Evolutionary conservation across 2,329 filamentous ascomycete species (phyloP), one percentile per base, ranked within the genome.

Genomic region (Nemania diffusa): DNA sequence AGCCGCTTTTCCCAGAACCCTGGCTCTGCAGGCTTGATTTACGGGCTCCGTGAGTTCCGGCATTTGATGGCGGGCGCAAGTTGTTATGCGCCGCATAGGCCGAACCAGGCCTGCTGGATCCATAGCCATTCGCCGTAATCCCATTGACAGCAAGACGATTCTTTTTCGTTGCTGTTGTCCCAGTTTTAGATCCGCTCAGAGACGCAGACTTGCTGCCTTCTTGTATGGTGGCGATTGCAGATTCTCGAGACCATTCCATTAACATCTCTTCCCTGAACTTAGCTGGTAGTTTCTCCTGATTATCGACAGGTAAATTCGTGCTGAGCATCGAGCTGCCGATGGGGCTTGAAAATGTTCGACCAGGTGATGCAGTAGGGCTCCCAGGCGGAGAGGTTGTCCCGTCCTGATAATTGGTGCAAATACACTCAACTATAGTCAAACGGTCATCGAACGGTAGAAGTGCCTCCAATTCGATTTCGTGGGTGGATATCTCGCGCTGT

Each of bases 391-490:
- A 92, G 34, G 81, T 76, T 1, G 88, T 76, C 15, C 84, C 85
- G 56, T 87, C 83, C 53, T 88, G 84, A 76, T 97, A 97, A 37
- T 89, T 86, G 13, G 87, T 83, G 56, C 91, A 90, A 63, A 97
- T 91, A 62, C 87, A 88, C 52, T 92, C 90, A 22, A 97, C 90
- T 69, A 97, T 84, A 1, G 88, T 86, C 52, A 85, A 80, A 15
- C 92, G 86, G 67, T 92, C 89, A 71, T 93, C 91, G 74, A 97
- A 97, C 0, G 92, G 92, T 44, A 90, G 84, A 11, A 95, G 79
- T 2, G 88, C 85, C 74, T 91, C 88, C 1, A 82, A 85, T 72
- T 90, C 87, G 46, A 91, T 81, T 56, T 85, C 82, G 65, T 85
- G 82, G 34, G 82, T 75, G 55, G 85, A 81, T 77, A 85, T 84